Evolutionary conservation across 176 grass and related monocot species (phyloP), one percentile per base, ranked within the genome.

Genomic region (Aegilops longissima): DNA sequence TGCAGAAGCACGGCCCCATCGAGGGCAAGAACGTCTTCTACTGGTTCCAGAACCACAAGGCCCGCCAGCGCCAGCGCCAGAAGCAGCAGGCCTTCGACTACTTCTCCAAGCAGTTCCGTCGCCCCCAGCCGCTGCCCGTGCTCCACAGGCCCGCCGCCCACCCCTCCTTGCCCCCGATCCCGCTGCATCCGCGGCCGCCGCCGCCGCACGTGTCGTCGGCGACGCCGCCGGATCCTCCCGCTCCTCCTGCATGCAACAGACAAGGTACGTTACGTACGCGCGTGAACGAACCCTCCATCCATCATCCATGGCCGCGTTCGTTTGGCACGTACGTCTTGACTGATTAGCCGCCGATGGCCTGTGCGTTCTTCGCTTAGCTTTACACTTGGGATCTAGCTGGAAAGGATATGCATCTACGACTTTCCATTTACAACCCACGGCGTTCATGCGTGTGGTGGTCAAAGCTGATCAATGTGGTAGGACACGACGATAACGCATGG

Each of bases 1-100:
- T 98, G 27, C 77, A 86, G 34, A 86, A 92, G 87, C 91, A 90
- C 70, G 92, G 90, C 21, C 82, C 36, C 76, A 94, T 99, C 80
- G 97, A 99, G 84, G 97, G 97, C 70, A 99, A 99, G 92, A 99
- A 99, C 80, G 97, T 99, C 36, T 99, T 99, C 84, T 99, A 99
- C 80, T 96, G 97, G 97, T 99, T 99, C 71, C 97, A 99, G 92
- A 99, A 99, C 87, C 97, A 99, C 89, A 99, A 99, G 94, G 97
- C 97, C 17, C 90, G 97, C 0, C 94, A 99, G 80, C 84, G 97
- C 17, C 95, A 98, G 88, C 90, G 88, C 62, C 80, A 93, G 87
- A 93, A 92, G 87, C 95, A 95, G 68, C 88, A 95, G 44, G 89
- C 79, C 77, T 95, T 98, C 71, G 93, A 90, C 34, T 95, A 93